These are phyloP conservation scores for Aspergillus piperis DNA, from an alignment of 2,329 filamentous ascomycete species.

Conservation along the genomic window DNA sequence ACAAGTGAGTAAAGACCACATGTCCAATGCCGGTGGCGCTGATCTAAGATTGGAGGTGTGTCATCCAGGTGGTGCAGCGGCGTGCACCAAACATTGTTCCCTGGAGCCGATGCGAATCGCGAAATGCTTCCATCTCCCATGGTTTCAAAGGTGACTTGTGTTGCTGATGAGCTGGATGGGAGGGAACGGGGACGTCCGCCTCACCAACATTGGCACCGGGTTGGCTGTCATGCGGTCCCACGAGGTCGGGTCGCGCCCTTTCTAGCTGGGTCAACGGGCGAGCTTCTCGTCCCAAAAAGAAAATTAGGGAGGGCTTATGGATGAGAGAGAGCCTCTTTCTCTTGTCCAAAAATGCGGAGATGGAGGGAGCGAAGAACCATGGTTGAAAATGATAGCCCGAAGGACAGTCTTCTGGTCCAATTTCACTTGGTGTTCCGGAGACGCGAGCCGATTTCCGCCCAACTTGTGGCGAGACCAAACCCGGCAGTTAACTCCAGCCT, in stretches of 20 bases:
- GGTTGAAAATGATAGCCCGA: not conserved
- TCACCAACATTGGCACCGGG: not conserved
- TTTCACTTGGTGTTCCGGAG: conserved; percentile 3
- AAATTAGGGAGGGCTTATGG: not conserved
- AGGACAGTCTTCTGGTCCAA: not conserved
- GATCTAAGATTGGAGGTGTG: too few species aligned
- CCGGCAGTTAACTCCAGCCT: conserved; percentile 23
- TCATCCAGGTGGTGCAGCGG: too few species aligned
- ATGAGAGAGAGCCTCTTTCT: not conserved
- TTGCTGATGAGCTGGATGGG: not conserved
- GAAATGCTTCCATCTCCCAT: too few species aligned
- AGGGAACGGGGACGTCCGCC: not conserved
- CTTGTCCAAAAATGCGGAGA: not conserved
- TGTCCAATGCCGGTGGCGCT: not conserved
- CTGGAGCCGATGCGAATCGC: too few species aligned
- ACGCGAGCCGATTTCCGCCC: conserved; percentile 13
- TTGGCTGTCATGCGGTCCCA: not conserved
- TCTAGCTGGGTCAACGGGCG: not conserved
- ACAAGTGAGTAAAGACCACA: not conserved
- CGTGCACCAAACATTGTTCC: too few species aligned
- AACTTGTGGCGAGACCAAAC: conserved; percentile 7
- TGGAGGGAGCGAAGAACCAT: not conserved
- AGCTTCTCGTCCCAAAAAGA: not conserved
- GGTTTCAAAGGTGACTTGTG: too few species aligned
- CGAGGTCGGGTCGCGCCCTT: not conserved